Conservation (phyloP, 129 eudicot species). For the Apium graveolens region DNA sequence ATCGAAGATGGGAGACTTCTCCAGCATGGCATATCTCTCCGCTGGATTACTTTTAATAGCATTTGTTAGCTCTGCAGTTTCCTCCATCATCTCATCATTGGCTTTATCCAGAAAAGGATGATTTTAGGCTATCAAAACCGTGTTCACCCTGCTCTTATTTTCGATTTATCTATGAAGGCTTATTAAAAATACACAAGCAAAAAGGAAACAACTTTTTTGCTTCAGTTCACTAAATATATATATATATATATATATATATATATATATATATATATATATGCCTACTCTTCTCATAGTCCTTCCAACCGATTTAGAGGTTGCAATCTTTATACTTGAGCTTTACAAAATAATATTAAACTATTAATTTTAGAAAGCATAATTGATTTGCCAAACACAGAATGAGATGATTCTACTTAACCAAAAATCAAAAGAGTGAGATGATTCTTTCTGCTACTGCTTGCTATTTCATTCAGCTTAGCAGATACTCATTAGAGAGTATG, state of each 20-base stretch:
- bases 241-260: background rate
- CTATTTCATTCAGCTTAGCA: background rate
- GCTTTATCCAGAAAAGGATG: slow-evolving; percentile 10
- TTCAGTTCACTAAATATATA: background rate
- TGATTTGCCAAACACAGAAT: background rate
- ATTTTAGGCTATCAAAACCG: background rate
- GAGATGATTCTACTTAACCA: background rate
- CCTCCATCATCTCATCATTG: slow-evolving; percentile 12
- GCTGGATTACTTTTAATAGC: slow-evolving; percentile 19
- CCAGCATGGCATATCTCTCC: slow-evolving; percentile 5
- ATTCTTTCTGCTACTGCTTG: background rate
- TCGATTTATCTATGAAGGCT: background rate
- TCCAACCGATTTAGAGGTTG: background rate
- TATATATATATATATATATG: background rate
- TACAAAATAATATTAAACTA: background rate
- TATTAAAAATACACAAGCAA: background rate
- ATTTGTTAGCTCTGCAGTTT: slow-evolving; percentile 4
- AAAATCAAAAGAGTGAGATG: background rate
- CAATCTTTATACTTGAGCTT: background rate
- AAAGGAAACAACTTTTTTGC: background rate
- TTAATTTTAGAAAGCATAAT: background rate
- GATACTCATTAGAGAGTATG: background rate
- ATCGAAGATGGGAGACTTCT: slow-evolving; percentile 14
- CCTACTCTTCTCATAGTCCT: background rate
- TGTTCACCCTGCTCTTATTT: background rate